phyloP scores from a whole-genome alignment of 139 green algal species.

The Volvox reticuliferus region DNA sequence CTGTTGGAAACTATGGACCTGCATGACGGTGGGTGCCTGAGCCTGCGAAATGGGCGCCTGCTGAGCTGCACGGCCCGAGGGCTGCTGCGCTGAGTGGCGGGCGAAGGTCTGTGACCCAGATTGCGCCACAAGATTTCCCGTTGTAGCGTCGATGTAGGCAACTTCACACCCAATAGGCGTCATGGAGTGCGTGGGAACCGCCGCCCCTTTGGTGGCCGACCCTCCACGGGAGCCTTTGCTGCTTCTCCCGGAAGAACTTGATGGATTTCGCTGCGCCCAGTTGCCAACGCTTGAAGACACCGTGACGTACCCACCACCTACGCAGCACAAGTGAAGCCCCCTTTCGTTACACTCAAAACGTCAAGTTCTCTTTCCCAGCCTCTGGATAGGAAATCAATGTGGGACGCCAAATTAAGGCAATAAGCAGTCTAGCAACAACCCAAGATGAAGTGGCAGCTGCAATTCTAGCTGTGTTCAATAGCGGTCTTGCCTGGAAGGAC shows the following conservation, averaged over 20 bases:
- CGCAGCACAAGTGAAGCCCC: neutral
- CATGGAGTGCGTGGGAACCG: neutral
- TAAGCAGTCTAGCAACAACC: no score
- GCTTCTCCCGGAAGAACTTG: neutral
- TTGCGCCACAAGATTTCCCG: neutral
- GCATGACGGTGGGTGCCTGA: slow-evolving; percentile 1
- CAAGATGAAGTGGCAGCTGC: no score
- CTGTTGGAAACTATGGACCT: slow-evolving; percentile 6
- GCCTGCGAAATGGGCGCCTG: neutral
- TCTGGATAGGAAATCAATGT: no score
- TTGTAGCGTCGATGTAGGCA: slow-evolving; percentile 11
- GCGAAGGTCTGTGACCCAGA: neutral
- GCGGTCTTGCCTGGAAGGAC: neutral
- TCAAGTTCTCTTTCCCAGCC: no score
- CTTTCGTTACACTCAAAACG: no score
- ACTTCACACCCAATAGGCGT: neutral
- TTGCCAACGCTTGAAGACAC: neutral
- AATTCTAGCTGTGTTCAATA: no score
- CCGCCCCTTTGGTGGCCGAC: neutral
- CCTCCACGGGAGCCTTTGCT: neutral
- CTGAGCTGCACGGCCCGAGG: neutral
- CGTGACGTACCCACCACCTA: neutral
- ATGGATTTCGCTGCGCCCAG: neutral
- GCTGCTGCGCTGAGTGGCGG: neutral
- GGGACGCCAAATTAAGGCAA: no score